Base-by-base conservation (phyloP, 2,329 filamentous ascomycete genomes). In the Botrytis pseudocinerea region DNA sequence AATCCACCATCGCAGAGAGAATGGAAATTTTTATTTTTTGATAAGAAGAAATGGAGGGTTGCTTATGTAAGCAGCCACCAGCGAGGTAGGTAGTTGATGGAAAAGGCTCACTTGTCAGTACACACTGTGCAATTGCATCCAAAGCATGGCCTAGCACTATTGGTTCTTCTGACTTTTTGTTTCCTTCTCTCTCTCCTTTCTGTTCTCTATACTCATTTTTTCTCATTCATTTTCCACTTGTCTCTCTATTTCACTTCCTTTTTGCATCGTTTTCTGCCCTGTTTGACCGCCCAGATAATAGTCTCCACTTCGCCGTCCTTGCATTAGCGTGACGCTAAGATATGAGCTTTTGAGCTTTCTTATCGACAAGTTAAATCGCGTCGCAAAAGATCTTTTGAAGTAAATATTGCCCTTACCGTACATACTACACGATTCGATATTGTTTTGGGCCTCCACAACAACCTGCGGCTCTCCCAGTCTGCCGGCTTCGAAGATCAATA, bases 261-360 rank as follows among this genome's bases (percentile, higher is more conserved):
- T 32, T 57, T 14, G 5, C n/a, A 28, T 57, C n/a, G 28, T 18
- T 57, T 57, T 28, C n/a, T 57, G 51, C n/a, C 51, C 1, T 0
- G 9, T 57, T 18, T 57, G 38, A 72, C 70, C 70, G 70, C 70
- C 64, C 22, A 35, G 25, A 22, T 28, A 20, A 51, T 16, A 22
- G 4, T 32, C 18, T 54, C 44, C 28, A 7, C 18, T 68, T 57
- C n/a, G 10, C 62, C 32, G 61, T 25, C 16, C 42, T 5, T 20
- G 40, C 40, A 51, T 28, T 70, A 73, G 71, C 25, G 12, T 44
- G 16, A 28, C 57, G 71, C 71, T 73, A 73, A 73, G 71, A 73
- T 73, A 72, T 48, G 42, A 71, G 54, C 60, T 62, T 51, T 54
- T 7, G 48, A 68, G 38, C 48, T 69, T 68, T 69, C 71, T 70